These are phyloP conservation scores for Ceratobasidium theobromae DNA, from an alignment of 1,284 basidiomycete genomes.

Conservation along the genomic window DNA sequence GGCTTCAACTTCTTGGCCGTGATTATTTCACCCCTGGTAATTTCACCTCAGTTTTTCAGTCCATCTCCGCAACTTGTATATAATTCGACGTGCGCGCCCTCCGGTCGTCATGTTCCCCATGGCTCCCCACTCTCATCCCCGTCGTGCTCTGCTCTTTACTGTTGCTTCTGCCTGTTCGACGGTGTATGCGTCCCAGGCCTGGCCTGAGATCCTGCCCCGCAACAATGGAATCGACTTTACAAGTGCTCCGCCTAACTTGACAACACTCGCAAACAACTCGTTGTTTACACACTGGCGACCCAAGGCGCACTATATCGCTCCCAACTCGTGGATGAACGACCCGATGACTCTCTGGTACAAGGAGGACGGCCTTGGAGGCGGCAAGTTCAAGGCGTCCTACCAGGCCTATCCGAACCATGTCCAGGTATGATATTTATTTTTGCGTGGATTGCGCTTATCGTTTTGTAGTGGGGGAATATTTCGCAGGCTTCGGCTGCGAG, in stretches of 20 bases:
- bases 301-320: constrained; percentile 24
- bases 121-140: constrained; percentile 3
- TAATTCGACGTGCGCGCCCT: background rate
- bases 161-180: background rate
- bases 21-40: background rate
- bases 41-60: background rate
- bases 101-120: background rate
- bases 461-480: constrained; percentile 21
- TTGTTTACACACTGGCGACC: constrained; percentile 24
- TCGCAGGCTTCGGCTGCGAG: constrained; percentile 24
- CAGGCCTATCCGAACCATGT: constrained; percentile 25
- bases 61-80: background rate
- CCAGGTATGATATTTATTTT: background rate
- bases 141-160: constrained; percentile 13
- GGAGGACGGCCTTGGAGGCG: constrained; percentile 12
- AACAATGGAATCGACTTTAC: constrained; percentile 22
- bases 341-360: constrained; percentile 26
- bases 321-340: constrained; percentile 30
- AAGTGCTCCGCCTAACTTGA: constrained; percentile 11
- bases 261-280: constrained; percentile 18
- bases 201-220: constrained; percentile 22
- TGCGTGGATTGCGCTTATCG: background rate
- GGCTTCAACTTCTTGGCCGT: no score
- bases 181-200: background rate
- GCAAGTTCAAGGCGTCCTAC: constrained; percentile 31